A percentile compares a stretch with the other conserved stretches of the same genome.
Conservation (phyloP, 2,329 filamentous ascomycete genomes). For the Aspergillus sp. region DNA sequence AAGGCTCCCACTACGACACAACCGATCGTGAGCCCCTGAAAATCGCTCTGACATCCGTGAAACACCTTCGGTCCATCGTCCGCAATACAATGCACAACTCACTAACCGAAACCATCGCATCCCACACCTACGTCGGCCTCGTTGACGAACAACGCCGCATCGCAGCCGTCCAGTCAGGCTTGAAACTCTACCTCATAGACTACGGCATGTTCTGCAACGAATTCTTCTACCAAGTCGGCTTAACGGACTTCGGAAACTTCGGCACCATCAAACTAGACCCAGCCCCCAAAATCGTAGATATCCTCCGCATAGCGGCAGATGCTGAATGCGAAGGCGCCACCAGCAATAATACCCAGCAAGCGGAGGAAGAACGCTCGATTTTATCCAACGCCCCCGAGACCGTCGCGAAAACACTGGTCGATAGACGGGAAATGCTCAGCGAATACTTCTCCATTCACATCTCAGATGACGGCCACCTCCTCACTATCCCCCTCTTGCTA, state of each 20-base stretch:
- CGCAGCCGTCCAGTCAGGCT: conserved; percentile 87
- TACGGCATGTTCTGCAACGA: conserved; percentile 85
- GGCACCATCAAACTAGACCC: conserved; percentile 78
- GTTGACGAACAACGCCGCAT: conserved; percentile 85
- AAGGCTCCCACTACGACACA: conserved; percentile 68
- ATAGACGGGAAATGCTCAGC: conserved; percentile 77
- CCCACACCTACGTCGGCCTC: conserved; percentile 89
- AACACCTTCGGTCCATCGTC: conserved; percentile 77
- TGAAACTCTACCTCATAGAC: conserved; percentile 89
- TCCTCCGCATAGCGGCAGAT: conserved; percentile 72
- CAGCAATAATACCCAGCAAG: conserved; percentile 18
- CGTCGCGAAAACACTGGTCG: conserved; percentile 68
- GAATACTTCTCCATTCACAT: conserved; percentile 93
- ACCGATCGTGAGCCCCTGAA: conserved; percentile 67
- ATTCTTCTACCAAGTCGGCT: conserved; percentile 91
- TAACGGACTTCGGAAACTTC: conserved; percentile 96
- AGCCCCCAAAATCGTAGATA: conserved; percentile 66
- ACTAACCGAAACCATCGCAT: conserved; percentile 81
- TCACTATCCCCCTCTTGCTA: conserved; percentile 77
- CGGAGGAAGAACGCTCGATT: conserved; percentile 55
- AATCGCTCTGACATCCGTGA: conserved; percentile 80
- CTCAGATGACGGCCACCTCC: conserved; percentile 71
- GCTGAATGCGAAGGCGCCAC: conserved; percentile 58
- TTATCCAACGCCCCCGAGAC: conserved; percentile 64
- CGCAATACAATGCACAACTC: conserved; percentile 79